These are phyloP conservation scores for Lenzites betulinus DNA, from an alignment of 768 basidiomycete species.

Conservation along the genomic window DNA sequence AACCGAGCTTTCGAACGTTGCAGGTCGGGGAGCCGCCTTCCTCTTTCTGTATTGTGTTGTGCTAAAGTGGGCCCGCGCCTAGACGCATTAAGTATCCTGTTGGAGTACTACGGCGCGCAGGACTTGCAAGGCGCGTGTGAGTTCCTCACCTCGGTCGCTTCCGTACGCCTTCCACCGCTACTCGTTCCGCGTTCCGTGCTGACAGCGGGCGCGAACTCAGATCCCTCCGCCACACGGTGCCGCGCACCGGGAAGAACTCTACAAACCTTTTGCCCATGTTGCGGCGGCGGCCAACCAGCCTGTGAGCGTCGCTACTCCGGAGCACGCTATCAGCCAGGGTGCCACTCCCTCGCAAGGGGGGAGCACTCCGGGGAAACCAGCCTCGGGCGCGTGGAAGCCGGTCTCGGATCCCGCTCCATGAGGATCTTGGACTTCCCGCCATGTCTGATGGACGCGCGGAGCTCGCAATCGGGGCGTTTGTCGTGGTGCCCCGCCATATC, in stretches of 20 bases:
- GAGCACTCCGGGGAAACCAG: conserved; percentile 21
- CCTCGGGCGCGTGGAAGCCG: conserved; percentile 26
- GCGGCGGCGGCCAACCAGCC: background rate
- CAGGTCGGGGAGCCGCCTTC: conserved; percentile 46
- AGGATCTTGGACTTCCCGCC: background rate
- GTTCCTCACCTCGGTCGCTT: conserved; percentile 48
- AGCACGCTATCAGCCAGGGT: conserved; percentile 9
- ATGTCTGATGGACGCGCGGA: conserved; percentile 2
- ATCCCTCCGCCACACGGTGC: conserved; percentile 30
- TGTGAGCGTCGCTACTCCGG: conserved; percentile 12
- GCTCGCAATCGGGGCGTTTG: background rate
- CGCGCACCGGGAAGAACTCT: conserved; percentile 26
- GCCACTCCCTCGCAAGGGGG: conserved; percentile 20
- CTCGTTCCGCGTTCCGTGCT: conserved; percentile 4
- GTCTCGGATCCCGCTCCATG: conserved; percentile 16
- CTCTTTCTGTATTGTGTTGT: background rate
- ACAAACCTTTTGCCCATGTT: conserved; percentile 23
- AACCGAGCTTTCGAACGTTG: conserved; percentile 55
- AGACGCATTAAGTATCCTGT: conserved; percentile 67
- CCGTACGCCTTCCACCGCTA: conserved; percentile 42
- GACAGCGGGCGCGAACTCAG: conserved; percentile 20
- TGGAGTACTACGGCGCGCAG: conserved; percentile 74
- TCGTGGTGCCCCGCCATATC: conserved; percentile 1
- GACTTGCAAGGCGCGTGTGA: conserved; percentile 42
- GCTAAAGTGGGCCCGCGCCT: background rate